A percentile compares a stretch with the other conserved stretches of the same genome.
These are phyloP conservation scores for Plasmodium relictum DNA, from an alignment of 169 alveolate species.

Conservation along the genomic window DNA sequence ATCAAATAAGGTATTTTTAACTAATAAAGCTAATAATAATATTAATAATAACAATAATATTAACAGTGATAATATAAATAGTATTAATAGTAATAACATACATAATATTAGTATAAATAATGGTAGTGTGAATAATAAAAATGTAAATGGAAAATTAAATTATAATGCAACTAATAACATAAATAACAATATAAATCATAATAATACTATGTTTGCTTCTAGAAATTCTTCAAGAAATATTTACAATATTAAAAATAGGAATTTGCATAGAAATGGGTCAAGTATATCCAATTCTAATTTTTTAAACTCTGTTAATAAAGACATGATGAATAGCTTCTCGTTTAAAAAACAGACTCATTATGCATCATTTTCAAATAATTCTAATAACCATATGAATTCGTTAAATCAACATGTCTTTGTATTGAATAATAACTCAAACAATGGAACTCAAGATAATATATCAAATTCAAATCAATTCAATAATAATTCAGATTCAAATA, in stretches of 20 bases:
- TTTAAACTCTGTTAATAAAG: constrained; percentile 20
- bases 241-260: neutral
- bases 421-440: constrained; percentile 9
- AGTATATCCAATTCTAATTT: constrained; percentile 18
- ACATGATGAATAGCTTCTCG: constrained; percentile 15
- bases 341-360: constrained; percentile 55
- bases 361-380: constrained; percentile 40
- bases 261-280: neutral
- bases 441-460: neutral
- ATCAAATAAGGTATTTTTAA: too few relatives aligned
- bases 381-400: constrained; percentile 8
- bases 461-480: constrained; percentile 4
- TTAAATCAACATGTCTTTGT: constrained; percentile 19
- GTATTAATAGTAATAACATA: neutral
- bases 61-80: neutral
- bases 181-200: constrained; percentile 34
- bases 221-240: constrained; percentile 35
- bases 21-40: neutral
- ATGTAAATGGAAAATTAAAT: neutral
- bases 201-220: constrained; percentile 35
- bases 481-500: constrained; percentile 6
- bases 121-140: constrained; percentile 9
- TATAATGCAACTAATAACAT: neutral
- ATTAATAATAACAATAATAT: neutral
- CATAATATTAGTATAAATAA: constrained; percentile 4